These are phyloP conservation scores for Taiwanofungus camphoratus DNA, from an alignment of 1,284 basidiomycete species.

Conservation along the genomic window DNA sequence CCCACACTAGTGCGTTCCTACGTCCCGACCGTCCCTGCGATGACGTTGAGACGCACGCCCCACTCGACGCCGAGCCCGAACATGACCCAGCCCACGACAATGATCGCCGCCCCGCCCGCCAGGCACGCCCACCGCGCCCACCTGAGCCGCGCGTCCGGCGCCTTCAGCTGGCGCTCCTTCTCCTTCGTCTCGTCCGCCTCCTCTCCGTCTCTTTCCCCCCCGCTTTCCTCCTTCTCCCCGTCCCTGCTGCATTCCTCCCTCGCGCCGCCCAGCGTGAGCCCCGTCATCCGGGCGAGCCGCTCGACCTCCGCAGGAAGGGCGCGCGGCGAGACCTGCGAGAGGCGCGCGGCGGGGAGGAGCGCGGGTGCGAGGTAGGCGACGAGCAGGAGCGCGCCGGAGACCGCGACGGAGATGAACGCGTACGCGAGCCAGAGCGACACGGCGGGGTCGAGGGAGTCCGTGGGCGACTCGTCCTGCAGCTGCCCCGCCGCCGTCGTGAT, in stretches of 20 bases:
- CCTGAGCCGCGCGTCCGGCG: constrained; percentile 18
- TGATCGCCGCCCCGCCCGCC: constrained; percentile 25
- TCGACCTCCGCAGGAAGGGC: constrained; percentile 29
- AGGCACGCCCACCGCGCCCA: constrained; percentile 26
- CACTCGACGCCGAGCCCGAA: constrained; percentile 39
- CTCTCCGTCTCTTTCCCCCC: constrained; percentile 15
- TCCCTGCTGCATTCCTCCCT: constrained; percentile 16
- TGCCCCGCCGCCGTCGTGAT: constrained; percentile 39
- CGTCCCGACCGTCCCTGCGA: constrained; percentile 36
- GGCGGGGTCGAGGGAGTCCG: constrained; percentile 34
- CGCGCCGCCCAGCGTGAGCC: constrained; percentile 15
- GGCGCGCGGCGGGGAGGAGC: constrained; percentile 35
- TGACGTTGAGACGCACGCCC: constrained; percentile 38
- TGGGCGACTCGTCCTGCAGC: constrained; percentile 34
- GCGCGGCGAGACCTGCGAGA: constrained; percentile 34
- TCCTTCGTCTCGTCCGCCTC: constrained; percentile 16
- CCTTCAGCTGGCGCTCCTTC: constrained; percentile 31
- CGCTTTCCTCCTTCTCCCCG: constrained; percentile 16
- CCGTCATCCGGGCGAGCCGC: constrained; percentile 24
- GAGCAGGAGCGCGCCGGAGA: constrained; percentile 33
- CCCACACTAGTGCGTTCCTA: constrained; percentile 10
- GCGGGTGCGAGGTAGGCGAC: constrained; percentile 27
- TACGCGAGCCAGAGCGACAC: constrained; percentile 40
- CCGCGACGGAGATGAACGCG: constrained; percentile 33
- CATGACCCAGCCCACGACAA: constrained; percentile 39